Base-by-base conservation (phyloP, 75 land plant genomes). In the Cryptomeria japonica region DNA sequence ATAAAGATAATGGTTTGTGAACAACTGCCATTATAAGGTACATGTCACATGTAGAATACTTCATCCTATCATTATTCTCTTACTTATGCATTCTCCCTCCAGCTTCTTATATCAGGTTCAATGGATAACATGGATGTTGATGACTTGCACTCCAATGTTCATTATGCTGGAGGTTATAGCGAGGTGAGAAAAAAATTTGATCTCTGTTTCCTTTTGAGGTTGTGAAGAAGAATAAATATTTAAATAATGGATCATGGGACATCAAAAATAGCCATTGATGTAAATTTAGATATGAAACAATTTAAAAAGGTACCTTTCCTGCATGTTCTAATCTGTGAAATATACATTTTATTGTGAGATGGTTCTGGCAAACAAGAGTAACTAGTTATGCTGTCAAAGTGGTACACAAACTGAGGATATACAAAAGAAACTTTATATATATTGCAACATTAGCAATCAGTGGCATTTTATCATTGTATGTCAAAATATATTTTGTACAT, bases 81-180 rank as follows among this genome's bases (percentile, higher is more conserved):
- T 3, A 78, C 44, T 38, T 42, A 38, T 78, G 41, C 80, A 16
- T 1, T 31, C 39, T 87, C 32, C 41, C 8, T 82, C 5, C 91
- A 97, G 97, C 90, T 96, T 89, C 93, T 97, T 72, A 96, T 97
- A 86, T 96, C 99, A 75, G 99, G 99, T 39, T 97, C 97, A 85
- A 87, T 91, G 28, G 97, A 96, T n/a, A 92, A 95, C 80, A 90
- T 97, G 92, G 97, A 96, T 92, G 91, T 97, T 89, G 94, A 93
- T 87, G 96, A 96, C 84, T 88, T 97, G 38, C 93, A 92, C 18
- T 80, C 88, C 22, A 91, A 95, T 91, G 93, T 95, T 38, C 89
- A 94, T 80, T 97, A 97, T 89, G 37, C 95, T 84, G 96, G 97
- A 86, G 97, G 97, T 73, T 96, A 97, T 90, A 87, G 92, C 87